Base-by-base conservation (phyloP, 495 filamentous ascomycete genomes). In the Zalerion maritima region DNA sequence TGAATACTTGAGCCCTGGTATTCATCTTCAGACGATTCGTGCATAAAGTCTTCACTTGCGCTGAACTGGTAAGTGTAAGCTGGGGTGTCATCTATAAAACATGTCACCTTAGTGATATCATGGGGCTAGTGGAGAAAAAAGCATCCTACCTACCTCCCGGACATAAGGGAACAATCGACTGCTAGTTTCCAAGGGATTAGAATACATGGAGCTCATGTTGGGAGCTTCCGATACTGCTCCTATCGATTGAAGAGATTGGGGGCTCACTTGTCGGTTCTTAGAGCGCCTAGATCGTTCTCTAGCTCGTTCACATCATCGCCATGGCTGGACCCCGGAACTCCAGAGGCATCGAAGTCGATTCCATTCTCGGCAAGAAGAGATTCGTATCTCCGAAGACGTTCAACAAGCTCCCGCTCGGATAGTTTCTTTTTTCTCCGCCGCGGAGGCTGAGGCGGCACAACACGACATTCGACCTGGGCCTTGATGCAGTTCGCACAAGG, bases 401-500 rank as follows among this genome's bases (percentile, higher is more conserved):
- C 64, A 19, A 60, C 50, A 18, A 66, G 52, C 36, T 67, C 64
- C 31, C 54, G 51, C 37, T 67, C 62, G 24, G 60, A 52, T 15
- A 53, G 57, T 37, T 61, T 64, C 52, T 67, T 70, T 50, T 71
- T 73, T 32, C 69, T 57, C 14, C 70, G 64, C 21, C 68, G 54
- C 10, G 73, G 69, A 0, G 63, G 66, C 21, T 67, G 60, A 14
- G 69, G 70, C 41, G 65, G 57, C n/a, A 65, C 60, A 16, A 71
- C 66, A 3, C 71, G 54, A 39, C 74, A 80, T 25, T 73, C 69
- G 21, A 63, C 60, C 18, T 55, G 42, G 34, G 68, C 62, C 56
- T 71, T 78, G 47, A 66, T 46, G 41, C 73, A 78, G 51, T 72
- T 75, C 28, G 69, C 66, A 37, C 75, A 79, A 18, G 69, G 71